These are phyloP conservation scores for Aspergillus carlsbadensis DNA, from an alignment of 495 filamentous ascomycete species.

Conservation along the genomic window DNA sequence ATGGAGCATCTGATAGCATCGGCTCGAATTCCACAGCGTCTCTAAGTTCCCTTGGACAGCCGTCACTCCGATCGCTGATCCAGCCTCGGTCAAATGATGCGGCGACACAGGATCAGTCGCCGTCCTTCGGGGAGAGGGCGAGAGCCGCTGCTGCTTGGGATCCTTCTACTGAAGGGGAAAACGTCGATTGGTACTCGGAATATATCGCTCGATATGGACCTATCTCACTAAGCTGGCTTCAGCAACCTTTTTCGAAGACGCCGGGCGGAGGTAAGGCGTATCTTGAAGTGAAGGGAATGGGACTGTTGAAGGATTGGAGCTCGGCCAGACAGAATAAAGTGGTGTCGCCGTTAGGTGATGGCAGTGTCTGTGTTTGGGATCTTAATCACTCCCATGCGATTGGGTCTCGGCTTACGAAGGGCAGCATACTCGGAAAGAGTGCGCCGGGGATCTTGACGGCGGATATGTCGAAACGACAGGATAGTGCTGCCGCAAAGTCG, in stretches of 20 bases:
- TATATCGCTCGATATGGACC: slow-evolving; percentile 81
- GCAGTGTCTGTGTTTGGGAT: slow-evolving; percentile 84
- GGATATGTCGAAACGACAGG: slow-evolving; percentile 41
- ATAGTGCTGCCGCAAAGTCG: slow-evolving; percentile 41
- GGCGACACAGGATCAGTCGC: slow-evolving; percentile 13
- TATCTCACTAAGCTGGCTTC: slow-evolving; percentile 71
- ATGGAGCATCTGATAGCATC: slow-evolving; percentile 29
- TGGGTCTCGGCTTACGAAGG: slow-evolving; percentile 45
- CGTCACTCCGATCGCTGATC: slow-evolving; percentile 36
- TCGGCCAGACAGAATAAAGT: slow-evolving; percentile 53
- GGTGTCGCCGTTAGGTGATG: slow-evolving; percentile 80
- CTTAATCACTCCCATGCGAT: slow-evolving; percentile 57
- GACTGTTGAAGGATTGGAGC: slow-evolving; percentile 54
- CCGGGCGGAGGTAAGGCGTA: slow-evolving; percentile 41
- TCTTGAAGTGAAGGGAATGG: slow-evolving; percentile 61
- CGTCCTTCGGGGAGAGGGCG: slow-evolving; percentile 38
- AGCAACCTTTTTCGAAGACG: slow-evolving; percentile 48
- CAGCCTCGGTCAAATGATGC: slow-evolving; percentile 27
- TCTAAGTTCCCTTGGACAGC: slow-evolving; percentile 35
- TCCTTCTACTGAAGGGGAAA: slow-evolving; percentile 61
- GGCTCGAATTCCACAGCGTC: slow-evolving; percentile 27
- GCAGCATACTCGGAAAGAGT: slow-evolving; percentile 64
- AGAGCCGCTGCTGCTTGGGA: slow-evolving; percentile 78
- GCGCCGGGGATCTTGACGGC: slow-evolving; percentile 60
- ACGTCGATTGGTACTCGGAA: slow-evolving; percentile 80